Base-by-base conservation (phyloP, 2,329 filamentous ascomycete genomes). In the Seiridium cupressi region DNA sequence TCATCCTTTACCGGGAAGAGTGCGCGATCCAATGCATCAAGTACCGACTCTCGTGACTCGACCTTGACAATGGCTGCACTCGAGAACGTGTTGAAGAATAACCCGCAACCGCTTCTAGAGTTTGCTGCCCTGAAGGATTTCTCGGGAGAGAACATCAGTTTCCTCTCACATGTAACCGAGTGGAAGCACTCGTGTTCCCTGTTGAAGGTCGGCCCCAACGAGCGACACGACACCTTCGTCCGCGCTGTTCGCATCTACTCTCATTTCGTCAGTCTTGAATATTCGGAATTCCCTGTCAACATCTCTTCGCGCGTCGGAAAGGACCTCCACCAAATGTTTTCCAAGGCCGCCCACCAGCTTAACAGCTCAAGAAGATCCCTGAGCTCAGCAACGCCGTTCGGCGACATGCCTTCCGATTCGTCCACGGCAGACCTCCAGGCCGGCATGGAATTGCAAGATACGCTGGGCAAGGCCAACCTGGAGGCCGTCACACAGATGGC, bases 91-190 rank as follows among this genome's bases (percentile, higher is more conserved):
- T 71, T 86, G 1, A 67, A 73, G 5, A 70, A 74, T 58, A 81
- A 83, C 63, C 75, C 78, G 1, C 70, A 74, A 1, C 77, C 77
- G 1, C 73, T 86, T 0, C 78, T 84, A 38, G 72, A 79, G 55
- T 86, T 83, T 65, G 81, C 83, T 1, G 82, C 82, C 2, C 73
- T 77, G 0, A 78, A 79, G 59, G 83, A 86, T 62, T 84, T 86
- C 66, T 84, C 82, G 0, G 82, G 82, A 9, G 83, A 86, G 67
- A 86, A 86, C 64, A 81, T 86, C 63, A 77, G 82, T 36, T 86
- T 86, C 71, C 73, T 86, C 1, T 78, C 74, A 31, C 73, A 74
- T 44, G 75, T 84, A 32, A 69, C 73, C 10, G 73, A 76, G 58
- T 85, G 80, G 78, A 81, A 79, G 59, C 61, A 61, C 3, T 55